Percentiles rank a stretch among this genome's conserved stretches.
phyloP scores from a whole-genome alignment of 2,329 filamentous ascomycete species.

The Apiospora rasikravindrae region DNA sequence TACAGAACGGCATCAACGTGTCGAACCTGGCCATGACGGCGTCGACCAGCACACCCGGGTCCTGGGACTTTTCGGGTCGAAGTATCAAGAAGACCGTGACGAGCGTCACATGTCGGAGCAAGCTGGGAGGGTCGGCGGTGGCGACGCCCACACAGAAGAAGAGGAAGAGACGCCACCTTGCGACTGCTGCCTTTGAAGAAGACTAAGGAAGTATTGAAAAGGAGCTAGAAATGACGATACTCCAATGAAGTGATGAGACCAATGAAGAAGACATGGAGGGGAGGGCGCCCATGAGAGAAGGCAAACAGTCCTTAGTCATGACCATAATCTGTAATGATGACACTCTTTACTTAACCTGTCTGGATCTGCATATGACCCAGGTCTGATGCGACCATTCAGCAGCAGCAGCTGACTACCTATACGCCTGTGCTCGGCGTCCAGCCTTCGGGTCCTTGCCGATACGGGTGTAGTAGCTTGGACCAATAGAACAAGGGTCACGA shows the following conservation, averaged over 20 bases:
- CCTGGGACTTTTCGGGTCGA: slow-evolving; percentile 26
- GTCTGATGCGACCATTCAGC: neutral
- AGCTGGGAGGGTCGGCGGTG: slow-evolving; percentile 21
- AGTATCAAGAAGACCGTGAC: slow-evolving; percentile 27
- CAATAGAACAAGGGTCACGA: neutral
- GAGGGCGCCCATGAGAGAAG: neutral
- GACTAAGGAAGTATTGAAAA: neutral
- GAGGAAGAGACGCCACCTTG: neutral
- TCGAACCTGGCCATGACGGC: slow-evolving; percentile 23
- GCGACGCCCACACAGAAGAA: neutral
- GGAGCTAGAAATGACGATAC: neutral
- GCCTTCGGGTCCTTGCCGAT: neutral
- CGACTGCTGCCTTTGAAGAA: neutral
- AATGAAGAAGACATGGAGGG: neutral
- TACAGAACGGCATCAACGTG: slow-evolving; percentile 9
- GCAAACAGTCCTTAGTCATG: neutral
- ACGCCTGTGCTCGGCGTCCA: neutral
- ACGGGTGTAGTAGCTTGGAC: neutral
- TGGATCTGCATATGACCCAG: neutral
- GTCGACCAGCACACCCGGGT: slow-evolving; percentile 16
- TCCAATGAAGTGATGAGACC: neutral
- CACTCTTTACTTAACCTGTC: neutral
- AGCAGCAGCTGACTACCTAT: neutral
- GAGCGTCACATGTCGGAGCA: slow-evolving; percentile 25
- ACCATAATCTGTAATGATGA: neutral